Conservation (phyloP, 176 grass and related monocot genomes). For the Cenchrus fungigraminus region DNA sequence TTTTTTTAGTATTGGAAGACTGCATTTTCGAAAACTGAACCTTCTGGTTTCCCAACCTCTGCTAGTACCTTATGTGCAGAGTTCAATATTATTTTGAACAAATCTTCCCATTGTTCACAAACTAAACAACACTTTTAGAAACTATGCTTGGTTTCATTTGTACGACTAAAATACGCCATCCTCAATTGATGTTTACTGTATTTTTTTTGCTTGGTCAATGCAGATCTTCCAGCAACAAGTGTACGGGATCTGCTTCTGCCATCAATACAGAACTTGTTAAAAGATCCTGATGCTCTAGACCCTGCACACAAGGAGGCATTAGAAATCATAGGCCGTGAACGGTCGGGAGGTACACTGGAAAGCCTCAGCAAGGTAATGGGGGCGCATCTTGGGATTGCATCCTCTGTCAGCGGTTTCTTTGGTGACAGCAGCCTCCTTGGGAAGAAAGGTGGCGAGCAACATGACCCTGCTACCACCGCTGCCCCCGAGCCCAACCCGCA, state of each 20-base stretch:
- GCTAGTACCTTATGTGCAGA: conserved; percentile 15
- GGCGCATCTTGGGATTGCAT: conserved; percentile 81
- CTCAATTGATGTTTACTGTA: neutral
- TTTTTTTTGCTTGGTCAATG: conserved; percentile 11
- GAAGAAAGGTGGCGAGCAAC: conserved; percentile 66
- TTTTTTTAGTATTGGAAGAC: neutral
- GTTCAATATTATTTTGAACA: conserved; percentile 22
- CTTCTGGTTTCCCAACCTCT: neutral
- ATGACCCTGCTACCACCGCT: conserved; percentile 14
- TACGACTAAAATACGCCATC: conserved; percentile 3
- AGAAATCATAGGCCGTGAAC: conserved; percentile 81
- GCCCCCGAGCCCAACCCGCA: conserved; percentile 33
- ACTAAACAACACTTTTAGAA: neutral
- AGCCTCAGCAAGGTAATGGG: conserved; percentile 93
- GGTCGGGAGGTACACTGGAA: conserved; percentile 78
- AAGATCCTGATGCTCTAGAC: conserved; percentile 84
- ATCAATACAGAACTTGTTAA: conserved; percentile 85
- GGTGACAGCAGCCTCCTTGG: conserved; percentile 69
- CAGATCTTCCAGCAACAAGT: conserved; percentile 81
- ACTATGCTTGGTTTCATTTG: conserved; percentile 29
- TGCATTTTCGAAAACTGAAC: neutral
- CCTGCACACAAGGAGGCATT: conserved; percentile 96
- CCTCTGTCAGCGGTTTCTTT: conserved; percentile 87
- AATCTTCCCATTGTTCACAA: conserved; percentile 15
- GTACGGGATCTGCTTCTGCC: conserved; percentile 83